Evolutionary conservation across 257 asterid species (phyloP).

Genomic region (Verbena officinalis): DNA sequence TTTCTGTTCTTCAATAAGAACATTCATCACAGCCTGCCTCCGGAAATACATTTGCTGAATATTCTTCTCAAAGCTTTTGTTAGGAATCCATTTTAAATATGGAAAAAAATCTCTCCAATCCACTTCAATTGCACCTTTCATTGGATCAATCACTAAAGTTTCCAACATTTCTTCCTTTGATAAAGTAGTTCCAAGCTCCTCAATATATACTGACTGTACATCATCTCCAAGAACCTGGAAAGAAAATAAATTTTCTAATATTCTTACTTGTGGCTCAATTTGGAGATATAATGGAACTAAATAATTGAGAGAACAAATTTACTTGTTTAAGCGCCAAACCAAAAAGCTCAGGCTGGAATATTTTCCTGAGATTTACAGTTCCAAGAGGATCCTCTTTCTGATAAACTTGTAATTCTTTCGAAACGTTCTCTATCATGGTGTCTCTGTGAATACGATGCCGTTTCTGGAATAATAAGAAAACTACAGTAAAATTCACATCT

Average conservation of each 20-base stretch:
- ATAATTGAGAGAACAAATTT: slow-evolving; percentile 9
- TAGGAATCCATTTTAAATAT: slow-evolving; percentile 62
- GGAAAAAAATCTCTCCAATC: slow-evolving; percentile 88
- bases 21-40: slow-evolving; percentile 51
- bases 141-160: slow-evolving; percentile 52
- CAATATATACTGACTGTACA: slow-evolving; percentile 47
- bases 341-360: slow-evolving; percentile 58
- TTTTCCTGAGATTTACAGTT: slow-evolving; percentile 52
- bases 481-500: background rate
- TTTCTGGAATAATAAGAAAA: slow-evolving; percentile 42
- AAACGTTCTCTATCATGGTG: slow-evolving; percentile 39
- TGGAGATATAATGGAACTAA: too few relatives aligned
- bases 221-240: slow-evolving; percentile 60
- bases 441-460: slow-evolving; percentile 57
- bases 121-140: slow-evolving; percentile 79
- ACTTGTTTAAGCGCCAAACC: slow-evolving; percentile 59
- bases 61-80: slow-evolving; percentile 51
- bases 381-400: slow-evolving; percentile 38
- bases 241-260: background rate
- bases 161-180: slow-evolving; percentile 49
- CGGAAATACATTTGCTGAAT: slow-evolving; percentile 42
- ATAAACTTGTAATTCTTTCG: slow-evolving; percentile 34
- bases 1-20: slow-evolving; percentile 48
- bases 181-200: slow-evolving; percentile 50
- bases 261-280: too few relatives aligned